These are phyloP conservation scores for Conticribra weissflogii DNA, from an alignment of 108 stramenopile species.

Conservation along the genomic window DNA sequence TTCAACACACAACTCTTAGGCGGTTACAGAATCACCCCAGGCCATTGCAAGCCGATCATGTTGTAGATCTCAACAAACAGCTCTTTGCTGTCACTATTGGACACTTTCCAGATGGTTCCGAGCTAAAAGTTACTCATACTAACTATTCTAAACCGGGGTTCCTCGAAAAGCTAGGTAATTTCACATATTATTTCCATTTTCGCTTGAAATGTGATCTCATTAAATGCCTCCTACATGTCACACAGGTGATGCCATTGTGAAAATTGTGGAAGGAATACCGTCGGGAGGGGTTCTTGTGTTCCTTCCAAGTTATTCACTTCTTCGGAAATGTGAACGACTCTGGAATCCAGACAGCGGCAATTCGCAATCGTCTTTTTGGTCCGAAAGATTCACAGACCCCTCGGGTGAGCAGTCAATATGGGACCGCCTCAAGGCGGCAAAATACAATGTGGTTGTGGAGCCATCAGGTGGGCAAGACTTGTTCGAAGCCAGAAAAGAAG, in stretches of 20 bases:
- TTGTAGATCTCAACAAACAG: constrained; percentile 71
- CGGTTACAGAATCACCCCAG: constrained; percentile 64
- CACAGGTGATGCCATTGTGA: constrained; percentile 63
- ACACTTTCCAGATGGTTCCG: constrained; percentile 67
- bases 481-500: constrained; percentile 63
- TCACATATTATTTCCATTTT: too few species aligned
- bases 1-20: constrained; percentile 18
- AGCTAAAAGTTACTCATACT: constrained; percentile 55
- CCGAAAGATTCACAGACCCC: not conserved
- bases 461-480: constrained; percentile 61
- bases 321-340: constrained; percentile 58
- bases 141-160: constrained; percentile 59
- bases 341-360: constrained; percentile 52
- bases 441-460: constrained; percentile 75
- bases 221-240: too few species aligned
- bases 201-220: too few species aligned
- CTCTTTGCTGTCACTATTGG: constrained; percentile 69
- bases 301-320: constrained; percentile 66
- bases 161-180: constrained; percentile 71
- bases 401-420: constrained; percentile 37
- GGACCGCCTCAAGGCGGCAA: constrained; percentile 51
- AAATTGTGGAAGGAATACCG: constrained; percentile 60
- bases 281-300: constrained; percentile 78
- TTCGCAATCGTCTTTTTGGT: constrained; percentile 20
- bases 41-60: constrained; percentile 83